These are phyloP conservation scores for Penicillium janthinellum DNA, from an alignment of 2,329 filamentous ascomycete genomes.

Conservation along the genomic window DNA sequence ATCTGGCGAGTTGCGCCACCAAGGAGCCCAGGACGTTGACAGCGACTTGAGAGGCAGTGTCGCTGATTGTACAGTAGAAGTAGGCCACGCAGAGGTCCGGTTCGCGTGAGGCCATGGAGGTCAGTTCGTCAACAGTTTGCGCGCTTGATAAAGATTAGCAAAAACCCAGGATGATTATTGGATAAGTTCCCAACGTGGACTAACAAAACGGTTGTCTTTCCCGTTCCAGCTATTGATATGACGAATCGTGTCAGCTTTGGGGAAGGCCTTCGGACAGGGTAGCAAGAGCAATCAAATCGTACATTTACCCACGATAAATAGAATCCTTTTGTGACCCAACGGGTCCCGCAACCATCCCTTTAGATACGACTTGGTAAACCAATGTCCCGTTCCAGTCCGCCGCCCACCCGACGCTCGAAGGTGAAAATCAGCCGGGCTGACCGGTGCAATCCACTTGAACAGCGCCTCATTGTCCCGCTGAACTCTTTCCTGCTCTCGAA, in stretches of 20 bases:
- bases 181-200: not conserved
- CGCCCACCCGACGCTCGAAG: conserved; percentile 17
- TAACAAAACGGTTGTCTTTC: conserved; percentile 26
- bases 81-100: conserved; percentile 15
- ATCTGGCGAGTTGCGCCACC: conserved; percentile 19
- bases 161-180: not conserved
- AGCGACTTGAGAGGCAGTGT: conserved; percentile 18
- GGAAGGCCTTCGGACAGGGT: not conserved
- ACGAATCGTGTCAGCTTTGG: not conserved
- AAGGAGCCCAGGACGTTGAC: conserved; percentile 22
- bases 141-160: conserved; percentile 15
- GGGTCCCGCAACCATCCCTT: conserved; percentile 12
- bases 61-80: conserved; percentile 24
- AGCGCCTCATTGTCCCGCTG: conserved; percentile 13
- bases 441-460: conserved; percentile 23
- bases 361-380: conserved; percentile 22
- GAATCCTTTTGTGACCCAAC: not conserved
- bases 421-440: conserved; percentile 20
- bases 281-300: conserved; percentile 3
- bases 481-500: conserved; percentile 18
- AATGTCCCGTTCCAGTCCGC: conserved; percentile 15
- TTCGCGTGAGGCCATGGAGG: conserved; percentile 9
- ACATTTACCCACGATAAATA: conserved; percentile 26
- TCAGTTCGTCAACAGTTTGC: conserved; percentile 19
- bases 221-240: conserved; percentile 18